Percentiles rank a stretch among this genome's conserved stretches.
phyloP scores from a whole-genome alignment of 2,329 filamentous ascomycete species.

The Aspergillus eucalypticola region DNA sequence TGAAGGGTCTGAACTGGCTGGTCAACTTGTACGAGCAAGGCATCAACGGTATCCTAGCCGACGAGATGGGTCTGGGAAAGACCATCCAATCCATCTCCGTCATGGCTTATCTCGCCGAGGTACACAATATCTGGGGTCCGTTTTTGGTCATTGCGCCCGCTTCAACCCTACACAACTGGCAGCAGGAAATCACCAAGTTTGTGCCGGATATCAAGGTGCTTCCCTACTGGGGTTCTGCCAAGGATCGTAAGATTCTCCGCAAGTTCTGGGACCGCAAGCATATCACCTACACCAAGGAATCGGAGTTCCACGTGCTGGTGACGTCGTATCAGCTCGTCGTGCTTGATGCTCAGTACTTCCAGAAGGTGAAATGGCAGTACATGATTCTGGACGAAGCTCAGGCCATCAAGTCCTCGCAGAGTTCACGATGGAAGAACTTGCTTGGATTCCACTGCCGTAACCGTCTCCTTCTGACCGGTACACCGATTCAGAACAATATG shows the following conservation, averaged over 20 bases:
- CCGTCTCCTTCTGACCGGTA: conserved; percentile 88
- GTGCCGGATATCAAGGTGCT: conserved; percentile 93
- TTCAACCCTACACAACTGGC: conserved; percentile 98
- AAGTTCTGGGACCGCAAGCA: conserved; percentile 99
- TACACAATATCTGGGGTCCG: conserved; percentile 97
- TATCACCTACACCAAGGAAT: conserved; percentile 89
- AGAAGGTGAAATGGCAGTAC: conserved; percentile 99
- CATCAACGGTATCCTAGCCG: conserved; percentile 97
- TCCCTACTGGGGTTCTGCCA: conserved; percentile 95
- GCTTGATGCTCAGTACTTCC: conserved; percentile 93
- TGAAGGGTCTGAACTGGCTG: conserved; percentile 99
- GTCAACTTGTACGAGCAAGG: conserved; percentile 99
- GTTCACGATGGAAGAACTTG: conserved; percentile 94
- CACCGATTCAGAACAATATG: conserved; percentile 99
- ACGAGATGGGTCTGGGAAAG: conserved; percentile 99
- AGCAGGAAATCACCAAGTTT: conserved; percentile 95
- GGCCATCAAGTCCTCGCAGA: conserved; percentile 96
- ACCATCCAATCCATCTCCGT: conserved; percentile 98
- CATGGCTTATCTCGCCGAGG: conserved; percentile 97
- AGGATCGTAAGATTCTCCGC: conserved; percentile 89
- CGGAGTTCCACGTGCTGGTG: conserved; percentile 91
- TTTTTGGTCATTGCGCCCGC: conserved; percentile 96
- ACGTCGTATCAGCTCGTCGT: conserved; percentile 98
- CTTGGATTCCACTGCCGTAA: conserved; percentile 95
- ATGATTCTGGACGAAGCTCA: conserved; percentile 99